Percentiles rank a stretch among this genome's conserved stretches.
These are phyloP conservation scores for Phyllostachys edulis DNA, from an alignment of 176 grass and related monocot genomes.

Conservation along the genomic window DNA sequence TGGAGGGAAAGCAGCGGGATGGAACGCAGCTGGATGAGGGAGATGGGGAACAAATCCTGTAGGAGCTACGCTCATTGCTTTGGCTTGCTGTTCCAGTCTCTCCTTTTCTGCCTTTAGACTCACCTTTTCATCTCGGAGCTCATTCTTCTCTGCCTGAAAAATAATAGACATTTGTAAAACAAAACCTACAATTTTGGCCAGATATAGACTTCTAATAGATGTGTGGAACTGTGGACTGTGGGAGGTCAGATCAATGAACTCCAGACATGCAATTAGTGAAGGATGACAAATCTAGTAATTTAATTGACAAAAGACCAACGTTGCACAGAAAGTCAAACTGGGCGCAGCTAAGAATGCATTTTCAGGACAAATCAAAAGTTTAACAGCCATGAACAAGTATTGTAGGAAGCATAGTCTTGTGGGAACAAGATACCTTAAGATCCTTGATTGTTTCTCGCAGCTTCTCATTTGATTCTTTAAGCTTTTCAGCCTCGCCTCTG, in stretches of 20 bases:
- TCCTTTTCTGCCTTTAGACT: slow-evolving; percentile 76
- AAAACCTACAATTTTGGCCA: not conserved
- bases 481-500: slow-evolving; percentile 51
- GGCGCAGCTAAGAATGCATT: not conserved
- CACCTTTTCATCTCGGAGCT: slow-evolving; percentile 76
- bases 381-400: not conserved
- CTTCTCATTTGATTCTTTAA: slow-evolving; percentile 67
- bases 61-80: slow-evolving; percentile 54
- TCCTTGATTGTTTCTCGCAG: slow-evolving; percentile 61
- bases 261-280: not conserved
- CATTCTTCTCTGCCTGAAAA: slow-evolving; percentile 72
- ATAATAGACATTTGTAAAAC: not conserved
- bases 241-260: not conserved
- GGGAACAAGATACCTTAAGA: slow-evolving; percentile 53
- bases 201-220: not conserved
- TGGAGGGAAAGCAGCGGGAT: slow-evolving; percentile 37
- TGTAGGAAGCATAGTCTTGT: not conserved
- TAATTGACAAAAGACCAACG: not conserved
- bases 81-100: slow-evolving; percentile 66
- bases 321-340: slow-evolving; percentile 9
- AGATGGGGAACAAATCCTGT: slow-evolving; percentile 64
- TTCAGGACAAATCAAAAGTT: not conserved
- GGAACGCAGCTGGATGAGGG: slow-evolving; percentile 55
- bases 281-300: not conserved
- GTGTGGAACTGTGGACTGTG: not conserved